These are phyloP conservation scores for Phytopythium boreale DNA, from an alignment of 352 stramenopile species.

Conservation along the genomic window DNA sequence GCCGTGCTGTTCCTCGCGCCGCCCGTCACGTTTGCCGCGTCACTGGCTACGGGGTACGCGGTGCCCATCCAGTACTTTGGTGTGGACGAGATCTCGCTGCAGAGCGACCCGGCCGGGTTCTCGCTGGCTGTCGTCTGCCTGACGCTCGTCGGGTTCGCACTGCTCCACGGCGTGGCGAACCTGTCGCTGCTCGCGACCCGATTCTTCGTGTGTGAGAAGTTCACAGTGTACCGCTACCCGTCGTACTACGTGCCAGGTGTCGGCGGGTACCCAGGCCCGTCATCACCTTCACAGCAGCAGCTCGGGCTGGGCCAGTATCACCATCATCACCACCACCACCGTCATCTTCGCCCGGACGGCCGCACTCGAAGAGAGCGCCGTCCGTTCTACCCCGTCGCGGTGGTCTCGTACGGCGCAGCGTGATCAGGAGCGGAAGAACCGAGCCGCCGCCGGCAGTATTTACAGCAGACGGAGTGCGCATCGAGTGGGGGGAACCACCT, in stretches of 20 bases:
- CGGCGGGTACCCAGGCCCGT: not conserved
- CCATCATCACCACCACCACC: constrained; percentile 13
- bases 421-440: not conserved
- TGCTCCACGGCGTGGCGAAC: constrained; percentile 51
- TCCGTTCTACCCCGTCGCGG: constrained; percentile 4
- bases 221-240: constrained; percentile 16
- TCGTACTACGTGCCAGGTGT: constrained; percentile 6
- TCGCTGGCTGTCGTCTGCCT: constrained; percentile 24
- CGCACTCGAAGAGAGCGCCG: constrained; percentile 1
- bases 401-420: constrained; percentile 22
- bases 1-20: constrained; percentile 28
- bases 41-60: constrained; percentile 12
- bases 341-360: not conserved
- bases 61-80: constrained; percentile 23
- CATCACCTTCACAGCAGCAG: not conserved
- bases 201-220: constrained; percentile 53
- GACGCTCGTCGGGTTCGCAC: constrained; percentile 42
- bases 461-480: not conserved
- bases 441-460: not conserved
- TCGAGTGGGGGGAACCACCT: no score
- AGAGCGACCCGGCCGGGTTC: constrained; percentile 19
- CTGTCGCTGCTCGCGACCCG: constrained; percentile 31
- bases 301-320: constrained; percentile 4
- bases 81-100: constrained; percentile 13
- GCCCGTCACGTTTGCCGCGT: constrained; percentile 24